Percentiles rank a stretch among this genome's conserved stretches.
Evolutionary conservation across 257 asterid species (phyloP).

Genomic region (Haberlea rhodopensis): DNA sequence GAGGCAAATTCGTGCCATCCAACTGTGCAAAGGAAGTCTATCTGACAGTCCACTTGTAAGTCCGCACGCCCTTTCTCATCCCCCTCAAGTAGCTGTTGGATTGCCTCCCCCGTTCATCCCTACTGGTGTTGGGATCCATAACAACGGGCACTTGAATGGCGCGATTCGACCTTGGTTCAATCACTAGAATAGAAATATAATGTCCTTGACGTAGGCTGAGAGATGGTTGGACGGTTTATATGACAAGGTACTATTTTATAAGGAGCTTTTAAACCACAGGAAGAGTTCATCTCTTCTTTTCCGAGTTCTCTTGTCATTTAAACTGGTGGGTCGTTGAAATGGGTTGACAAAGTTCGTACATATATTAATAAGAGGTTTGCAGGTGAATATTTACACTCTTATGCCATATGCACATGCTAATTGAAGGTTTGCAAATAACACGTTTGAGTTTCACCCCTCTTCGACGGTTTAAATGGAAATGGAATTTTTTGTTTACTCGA

Average conservation of each 20-base stretch:
- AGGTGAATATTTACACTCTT: constrained; percentile 22
- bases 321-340: constrained; percentile 33
- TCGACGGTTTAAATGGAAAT: constrained; percentile 32
- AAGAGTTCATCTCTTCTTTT: constrained; percentile 25
- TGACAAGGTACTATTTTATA: constrained; percentile 8
- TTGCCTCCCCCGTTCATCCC: constrained; percentile 59
- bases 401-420: constrained; percentile 17
- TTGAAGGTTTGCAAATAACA: constrained; percentile 44
- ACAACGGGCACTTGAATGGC: constrained; percentile 74
- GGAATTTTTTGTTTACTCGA: constrained; percentile 37
- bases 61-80: constrained; percentile 54
- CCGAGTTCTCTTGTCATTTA: constrained; percentile 31
- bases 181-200: constrained; percentile 42
- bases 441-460: constrained; percentile 25
- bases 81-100: constrained; percentile 76
- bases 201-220: constrained; percentile 17
- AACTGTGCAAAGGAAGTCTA: constrained; percentile 70
- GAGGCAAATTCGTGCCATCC: constrained; percentile 79
- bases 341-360: constrained; percentile 21
- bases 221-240: constrained; percentile 13
- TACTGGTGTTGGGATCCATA: constrained; percentile 63
- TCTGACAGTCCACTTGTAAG: constrained; percentile 63
- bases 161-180: constrained; percentile 73
- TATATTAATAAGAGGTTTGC: constrained; percentile 16
- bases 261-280: constrained; percentile 17